Evolutionary conservation across 805 yeast species (phyloP), one percentile per base, ranked within the genome.

Genomic region (Candida verbasci): DNA sequence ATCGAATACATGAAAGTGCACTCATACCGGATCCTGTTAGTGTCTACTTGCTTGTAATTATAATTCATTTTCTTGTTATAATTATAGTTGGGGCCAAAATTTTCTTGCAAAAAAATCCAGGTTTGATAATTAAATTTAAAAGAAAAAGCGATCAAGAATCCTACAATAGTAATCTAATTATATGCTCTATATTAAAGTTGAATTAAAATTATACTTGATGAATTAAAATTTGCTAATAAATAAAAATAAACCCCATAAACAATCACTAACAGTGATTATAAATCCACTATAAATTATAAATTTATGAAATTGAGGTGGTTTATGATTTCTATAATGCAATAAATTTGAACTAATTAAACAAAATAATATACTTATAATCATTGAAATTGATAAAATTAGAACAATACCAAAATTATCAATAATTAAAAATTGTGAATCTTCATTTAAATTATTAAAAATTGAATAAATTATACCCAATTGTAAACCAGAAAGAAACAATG

Each of bases 401-500:
- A 64, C 44, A 34, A 66, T 52, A 50, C 65, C 51, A 8, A 60
- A 40, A 40, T 65, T 67, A 37, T 63, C 55, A 24, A 45, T 31
- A 10, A 62, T 31, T 17, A 45, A 39, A 34, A 64, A 55, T 34
- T 48, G 44, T 14, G 52, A 48, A 17, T 53, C 11, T 17, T 24
- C 16, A n/a, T 31, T 23, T 12, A 16, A 14, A 25, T 6, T 25
- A 11, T 16, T 43, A 12, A 49, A 28, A 14, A 66, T 49, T 12
- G 62, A 54, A 41, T 57, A 61, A 9, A 65, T 51, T 23, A 66
- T 62, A 5, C 72, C 72, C 17, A 64, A 46, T 38, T 62, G 66
- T 14, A 66, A 54, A 7, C 70, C 68, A 5, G 66, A 54, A 17
- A 65, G 55, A 43, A 66, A 64, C 3, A 60, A 44, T 20, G 66